Conservation (phyloP, 2,329 filamentous ascomycete species). For the Curvularia hawaiiensis region DNA sequence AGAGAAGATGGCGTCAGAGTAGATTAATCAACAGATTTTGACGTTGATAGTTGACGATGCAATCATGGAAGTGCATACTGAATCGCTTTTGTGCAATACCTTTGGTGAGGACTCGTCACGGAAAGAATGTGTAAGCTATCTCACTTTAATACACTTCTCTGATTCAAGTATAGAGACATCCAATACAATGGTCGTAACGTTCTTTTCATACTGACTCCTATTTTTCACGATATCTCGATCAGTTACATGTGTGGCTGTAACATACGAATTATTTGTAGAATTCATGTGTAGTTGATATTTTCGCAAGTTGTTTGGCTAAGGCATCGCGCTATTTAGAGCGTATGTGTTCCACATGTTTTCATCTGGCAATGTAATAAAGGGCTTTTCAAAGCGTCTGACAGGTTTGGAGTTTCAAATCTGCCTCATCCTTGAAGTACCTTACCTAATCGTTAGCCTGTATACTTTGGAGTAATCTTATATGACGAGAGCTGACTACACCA, state of each 20-base stretch:
- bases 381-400: not conserved
- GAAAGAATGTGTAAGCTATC: not conserved
- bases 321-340: not conserved
- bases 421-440: not conserved
- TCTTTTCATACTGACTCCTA: not conserved
- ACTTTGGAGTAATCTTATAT: not conserved
- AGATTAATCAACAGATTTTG: not conserved
- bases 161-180: not conserved
- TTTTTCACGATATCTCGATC: not conserved
- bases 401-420: not conserved
- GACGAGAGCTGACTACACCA: not conserved
- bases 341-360: not conserved
- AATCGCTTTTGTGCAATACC: not conserved
- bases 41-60: not conserved
- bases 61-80: not conserved
- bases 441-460: not conserved
- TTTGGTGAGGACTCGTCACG: no score
- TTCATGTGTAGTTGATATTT: not conserved
- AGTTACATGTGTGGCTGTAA: not conserved
- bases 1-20: not conserved
- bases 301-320: not conserved
- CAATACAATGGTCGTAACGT: not conserved
- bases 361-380: not conserved
- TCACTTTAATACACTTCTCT: not conserved
- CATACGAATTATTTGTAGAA: not conserved